phyloP scores from a whole-genome alignment of 495 filamentous ascomycete genomes.

The Aspergillus homomorphus region DNA sequence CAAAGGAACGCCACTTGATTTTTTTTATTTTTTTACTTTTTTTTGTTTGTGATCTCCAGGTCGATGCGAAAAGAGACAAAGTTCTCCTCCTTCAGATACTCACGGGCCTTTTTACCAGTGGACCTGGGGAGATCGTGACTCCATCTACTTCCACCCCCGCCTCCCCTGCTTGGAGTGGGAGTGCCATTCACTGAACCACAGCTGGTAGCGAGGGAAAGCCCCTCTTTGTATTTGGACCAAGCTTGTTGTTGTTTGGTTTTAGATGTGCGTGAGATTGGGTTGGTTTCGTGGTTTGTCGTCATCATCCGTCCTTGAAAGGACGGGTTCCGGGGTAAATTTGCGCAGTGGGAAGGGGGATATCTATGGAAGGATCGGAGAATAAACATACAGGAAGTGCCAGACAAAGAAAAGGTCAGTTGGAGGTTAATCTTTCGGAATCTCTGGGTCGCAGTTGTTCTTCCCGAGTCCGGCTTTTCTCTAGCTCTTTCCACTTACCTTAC shows the following conservation, averaged over 20 bases:
- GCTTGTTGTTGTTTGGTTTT: neutral
- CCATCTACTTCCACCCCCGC: no score
- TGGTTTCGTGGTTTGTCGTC: no score
- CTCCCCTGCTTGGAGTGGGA: no score
- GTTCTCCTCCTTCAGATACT: neutral
- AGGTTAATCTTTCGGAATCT: neutral
- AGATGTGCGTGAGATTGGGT: neutral
- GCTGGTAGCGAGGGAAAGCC: neutral
- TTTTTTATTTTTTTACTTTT: neutral
- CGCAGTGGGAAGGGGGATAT: no score
- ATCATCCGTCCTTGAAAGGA: neutral
- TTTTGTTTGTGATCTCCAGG: conserved; percentile 1
- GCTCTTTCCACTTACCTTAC: no score
- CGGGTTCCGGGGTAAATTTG: neutral
- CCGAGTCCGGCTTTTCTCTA: no score
- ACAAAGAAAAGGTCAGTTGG: neutral
- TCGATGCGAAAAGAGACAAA: neutral
- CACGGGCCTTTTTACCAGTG: neutral
- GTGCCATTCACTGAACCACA: neutral
- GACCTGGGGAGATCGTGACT: neutral
- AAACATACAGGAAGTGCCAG: neutral
- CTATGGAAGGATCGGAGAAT: neutral
- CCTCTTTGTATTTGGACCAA: neutral
- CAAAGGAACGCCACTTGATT: conserved; percentile 7
- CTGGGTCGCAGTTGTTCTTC: neutral